These are phyloP conservation scores for Neurospora sp. DNA, from an alignment of 495 filamentous ascomycete genomes.

Conservation along the genomic window DNA sequence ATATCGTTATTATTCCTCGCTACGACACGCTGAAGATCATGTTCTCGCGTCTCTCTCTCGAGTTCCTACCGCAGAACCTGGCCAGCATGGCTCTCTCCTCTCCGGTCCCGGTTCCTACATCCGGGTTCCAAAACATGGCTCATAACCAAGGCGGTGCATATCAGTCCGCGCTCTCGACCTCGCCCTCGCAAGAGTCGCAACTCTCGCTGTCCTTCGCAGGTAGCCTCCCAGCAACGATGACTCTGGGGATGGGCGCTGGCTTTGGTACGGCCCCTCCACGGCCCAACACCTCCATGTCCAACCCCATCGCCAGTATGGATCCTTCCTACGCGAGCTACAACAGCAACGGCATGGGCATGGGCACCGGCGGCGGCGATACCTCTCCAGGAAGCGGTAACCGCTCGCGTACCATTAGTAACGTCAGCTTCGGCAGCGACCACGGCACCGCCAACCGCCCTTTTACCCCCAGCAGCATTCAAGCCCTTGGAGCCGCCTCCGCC, in stretches of 20 bases:
- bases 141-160: slow-evolving; percentile 5
- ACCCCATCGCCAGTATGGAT: slow-evolving; percentile 35
- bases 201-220: slow-evolving; percentile 33
- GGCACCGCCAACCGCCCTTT: slow-evolving; percentile 41
- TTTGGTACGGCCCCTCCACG: slow-evolving; percentile 31
- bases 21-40: slow-evolving; percentile 79
- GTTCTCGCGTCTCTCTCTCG: slow-evolving; percentile 83
- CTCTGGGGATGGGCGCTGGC: neutral
- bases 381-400: slow-evolving; percentile 41
- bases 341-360: slow-evolving; percentile 67
- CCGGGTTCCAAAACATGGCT: slow-evolving; percentile 10
- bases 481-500: slow-evolving; percentile 20
- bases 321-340: slow-evolving; percentile 62
- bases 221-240: slow-evolving; percentile 11
- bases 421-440: slow-evolving; percentile 52
- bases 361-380: slow-evolving; percentile 53
- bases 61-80: slow-evolving; percentile 60
- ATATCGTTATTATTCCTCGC: slow-evolving; percentile 74
- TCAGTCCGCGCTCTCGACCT: slow-evolving; percentile 17
- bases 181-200: slow-evolving; percentile 19
- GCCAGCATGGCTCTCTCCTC: slow-evolving; percentile 34
- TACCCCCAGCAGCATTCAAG: slow-evolving; percentile 37
- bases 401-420: slow-evolving; percentile 76
- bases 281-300: slow-evolving; percentile 58
- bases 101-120: slow-evolving; percentile 30